Conservation (phyloP, 345 rosid genomes). For the Eucalyptus sp. region DNA sequence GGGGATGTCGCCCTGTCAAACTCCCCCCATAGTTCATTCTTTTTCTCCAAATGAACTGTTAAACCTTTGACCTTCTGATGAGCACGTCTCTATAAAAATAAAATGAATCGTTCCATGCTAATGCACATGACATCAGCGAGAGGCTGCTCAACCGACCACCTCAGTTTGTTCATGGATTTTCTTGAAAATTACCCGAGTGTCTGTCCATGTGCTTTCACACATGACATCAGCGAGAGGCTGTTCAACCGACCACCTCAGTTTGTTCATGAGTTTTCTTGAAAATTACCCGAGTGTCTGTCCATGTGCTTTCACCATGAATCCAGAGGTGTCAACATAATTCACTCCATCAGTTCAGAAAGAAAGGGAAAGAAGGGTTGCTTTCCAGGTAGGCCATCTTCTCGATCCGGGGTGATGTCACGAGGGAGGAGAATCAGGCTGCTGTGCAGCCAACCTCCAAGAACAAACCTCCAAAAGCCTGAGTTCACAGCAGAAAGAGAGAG, state of each 20-base stretch:
- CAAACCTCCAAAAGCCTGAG: slow-evolving; percentile 3
- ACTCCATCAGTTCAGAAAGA: neutral
- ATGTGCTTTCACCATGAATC: neutral
- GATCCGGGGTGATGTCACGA: slow-evolving; percentile 10
- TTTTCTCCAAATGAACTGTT: neutral
- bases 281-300: neutral
- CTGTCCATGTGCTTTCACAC: neutral
- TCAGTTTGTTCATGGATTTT: neutral
- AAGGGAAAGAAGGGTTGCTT: neutral
- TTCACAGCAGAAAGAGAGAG: neutral
- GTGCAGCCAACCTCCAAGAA: slow-evolving; percentile 27
- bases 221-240: neutral
- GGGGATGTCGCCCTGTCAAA: neutral
- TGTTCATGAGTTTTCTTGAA: neutral
- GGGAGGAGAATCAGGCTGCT: slow-evolving; percentile 18
- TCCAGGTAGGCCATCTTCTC: neutral
- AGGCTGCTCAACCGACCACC: neutral
- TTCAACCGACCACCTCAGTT: neutral
- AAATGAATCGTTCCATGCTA: neutral
- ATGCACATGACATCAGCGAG: neutral
- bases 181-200: neutral
- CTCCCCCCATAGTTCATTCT: neutral
- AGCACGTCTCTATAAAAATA: neutral
- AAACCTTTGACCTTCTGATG: neutral
- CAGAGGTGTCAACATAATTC: neutral